Evolutionary conservation across 2,329 filamentous ascomycete species (phyloP), one percentile per base, ranked within the genome.

Genomic region (Botrytis tulipae): DNA sequence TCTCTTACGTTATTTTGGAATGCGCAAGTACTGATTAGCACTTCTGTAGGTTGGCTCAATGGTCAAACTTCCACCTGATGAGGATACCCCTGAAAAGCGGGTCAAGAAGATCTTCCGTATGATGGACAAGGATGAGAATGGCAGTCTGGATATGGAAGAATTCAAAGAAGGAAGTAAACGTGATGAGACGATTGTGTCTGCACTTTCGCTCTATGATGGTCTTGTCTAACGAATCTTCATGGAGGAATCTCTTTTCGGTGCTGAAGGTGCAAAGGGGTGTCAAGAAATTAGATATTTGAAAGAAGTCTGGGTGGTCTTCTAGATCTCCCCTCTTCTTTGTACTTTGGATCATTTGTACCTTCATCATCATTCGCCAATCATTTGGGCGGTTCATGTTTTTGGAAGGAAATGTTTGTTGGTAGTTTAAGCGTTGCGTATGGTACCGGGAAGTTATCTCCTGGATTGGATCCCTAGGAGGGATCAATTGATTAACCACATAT

Each of bases 61-160:
- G 96, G 96, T 99, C 80, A 98, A 98, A 84, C 88, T 99, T 62
- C 96, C 96, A 70, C 94, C 98, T 83, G 96, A 99, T 84, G 96
- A 99, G 86, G 95, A 99, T 84, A 99, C 96, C 73, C 96, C 96
- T 29, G 95, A 98, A 87, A 99, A 99, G 87, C 92, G 96, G 77
- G 96, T 99, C 76, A 91, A 88, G 84, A 99, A 99, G 87, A 98
- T 99, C 83, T 99, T 99, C 87, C 89, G 92, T 80, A 98, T 98
- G 96, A 99, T 99, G 96, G 96, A 99, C 87, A 99, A 99, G 88
- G 96, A 99, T 83, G 95, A 98, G 86, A 98, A 98, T 82, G 96
- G 95, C 79, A 97, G 93, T 81, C 85, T 99, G 79, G 95, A 98
- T 82, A 95, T 98, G 88, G 92, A 95, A 75, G 96, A 99, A 83